Evolutionary conservation across 2,329 filamentous ascomycete genomes (phyloP).

Genomic region (Mycosphaerella arachidis): DNA sequence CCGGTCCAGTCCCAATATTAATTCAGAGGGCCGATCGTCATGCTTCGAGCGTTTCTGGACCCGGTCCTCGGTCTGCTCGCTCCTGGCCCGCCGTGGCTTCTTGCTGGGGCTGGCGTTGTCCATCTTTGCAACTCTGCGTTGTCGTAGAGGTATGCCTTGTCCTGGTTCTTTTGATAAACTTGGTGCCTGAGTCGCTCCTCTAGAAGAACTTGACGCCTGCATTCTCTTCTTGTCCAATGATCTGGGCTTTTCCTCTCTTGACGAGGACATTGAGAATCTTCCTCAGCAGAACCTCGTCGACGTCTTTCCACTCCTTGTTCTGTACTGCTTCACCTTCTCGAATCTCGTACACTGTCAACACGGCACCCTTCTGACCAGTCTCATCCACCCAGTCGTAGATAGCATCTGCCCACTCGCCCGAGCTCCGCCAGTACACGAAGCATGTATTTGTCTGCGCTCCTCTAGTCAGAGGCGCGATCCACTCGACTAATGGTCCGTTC

Average conservation of each 20-base stretch:
- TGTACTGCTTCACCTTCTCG: constrained; percentile 76
- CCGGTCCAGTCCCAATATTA: constrained; percentile 2
- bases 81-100: not conserved
- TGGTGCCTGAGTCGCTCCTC: constrained; percentile 26
- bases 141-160: not conserved
- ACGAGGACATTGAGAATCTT: constrained; percentile 77
- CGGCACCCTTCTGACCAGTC: constrained; percentile 81
- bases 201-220: constrained; percentile 96
- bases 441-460: constrained; percentile 51
- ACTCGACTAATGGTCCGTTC: constrained; percentile 58
- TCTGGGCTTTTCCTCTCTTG: constrained; percentile 85
- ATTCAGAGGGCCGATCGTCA: not conserved
- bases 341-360: constrained; percentile 90
- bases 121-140: not conserved
- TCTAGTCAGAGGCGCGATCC: constrained; percentile 42
- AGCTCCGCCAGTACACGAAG: constrained; percentile 79
- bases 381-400: constrained; percentile 77
- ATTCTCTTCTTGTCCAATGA: constrained; percentile 85
- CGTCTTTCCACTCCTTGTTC: constrained; percentile 41
- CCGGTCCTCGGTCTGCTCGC: not conserved
- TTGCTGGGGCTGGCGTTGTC: not conserved
- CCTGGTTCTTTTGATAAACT: not conserved
- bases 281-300: constrained; percentile 76
- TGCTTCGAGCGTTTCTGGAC: not conserved
- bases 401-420: constrained; percentile 82